Evolutionary conservation across 768 basidiomycete genomes (phyloP), one percentile per base, ranked within the genome.

Genomic region (Mycena sanguinolenta): DNA sequence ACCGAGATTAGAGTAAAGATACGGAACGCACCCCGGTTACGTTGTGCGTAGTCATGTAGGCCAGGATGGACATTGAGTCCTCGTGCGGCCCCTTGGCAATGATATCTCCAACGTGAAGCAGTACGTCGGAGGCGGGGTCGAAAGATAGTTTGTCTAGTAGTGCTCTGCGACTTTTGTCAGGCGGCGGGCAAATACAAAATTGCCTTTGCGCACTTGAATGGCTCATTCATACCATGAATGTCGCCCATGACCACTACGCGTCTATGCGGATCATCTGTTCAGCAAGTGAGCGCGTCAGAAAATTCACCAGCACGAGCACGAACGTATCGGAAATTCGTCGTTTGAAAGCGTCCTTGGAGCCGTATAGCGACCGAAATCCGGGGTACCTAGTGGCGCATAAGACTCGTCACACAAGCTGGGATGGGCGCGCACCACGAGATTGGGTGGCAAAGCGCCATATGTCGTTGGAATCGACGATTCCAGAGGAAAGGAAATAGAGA

Each of bases 61-160:
- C 79, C 12, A 97, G 81, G 23, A 93, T 85, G 8, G 87, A 83
- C 67, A 91, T 79, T 0, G 93, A 92, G n/a, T 87, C 86, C 39
- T 85, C 71, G 62, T 87, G 85, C 0, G 85, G 78, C 6, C 91
- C 92, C 79, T 93, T 97, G 25, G 92, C 84, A 21, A 94, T 75
- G 19, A 97, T 83, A 78, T 99, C 97, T 17, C 97, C 97, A 38
- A 92, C 86, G 75, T 95, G 93, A 28, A 98, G 81, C 34, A 99
- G 83, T 0, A 86, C 87, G 75, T 98, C 96, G 17, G 83, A 82
- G 3, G 77, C 71, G 0, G 88, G 83, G 34, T 89, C 76, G 78
- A 92, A 97, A 4, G 85, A 82, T 27, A 95, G 70, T 74, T 89
- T 84, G 39, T 81, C 68, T 23, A 97, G 85, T 2, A 98, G 85